Evolutionary conservation across 2,329 filamentous ascomycete genomes (phyloP), one percentile per base, ranked within the genome.

Genomic region (Cordyceps fumosorosea): DNA sequence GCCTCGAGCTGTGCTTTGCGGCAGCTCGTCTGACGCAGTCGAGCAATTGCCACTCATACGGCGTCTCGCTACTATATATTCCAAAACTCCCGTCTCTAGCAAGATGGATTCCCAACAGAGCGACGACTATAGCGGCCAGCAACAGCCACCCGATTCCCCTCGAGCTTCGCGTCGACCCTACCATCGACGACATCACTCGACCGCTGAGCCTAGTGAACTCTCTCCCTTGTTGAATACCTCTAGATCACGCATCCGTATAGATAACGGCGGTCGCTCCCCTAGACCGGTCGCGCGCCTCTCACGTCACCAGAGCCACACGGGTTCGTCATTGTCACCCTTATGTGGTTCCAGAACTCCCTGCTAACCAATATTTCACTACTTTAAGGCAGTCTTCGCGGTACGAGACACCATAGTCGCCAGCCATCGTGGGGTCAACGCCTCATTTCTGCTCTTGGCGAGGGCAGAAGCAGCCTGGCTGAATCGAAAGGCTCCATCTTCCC

Each of bases 401-500:
- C 73, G 29, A 77, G 78, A 64, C 77, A 85, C 67, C 83, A 87
- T 71, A 83, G 77, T 67, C 81, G 85, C 51, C 79, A 80, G 50
- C 79, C 79, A 24, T 88, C 85, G 18, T 86, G 81, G 79, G 78
- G 84, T 20, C 78, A 81, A 47, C 83, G 89, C 20, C 78, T 90
- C 26, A 83, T 84, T 63, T 83, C 82, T 64, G 88, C 84, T 59
- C 78, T 90, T 62, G 78, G 76, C 63, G 86, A 82, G 69, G 78
- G 80, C 65, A 83, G 81, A 68, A 80, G 83, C 34, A 81, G 81
- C 64, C 77, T 88, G 75, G 74, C 80, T 64, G 86, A 89, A 65
- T 87, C 87, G 55, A 89, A 87, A 69, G 77, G 81, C 40, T 87
- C 85, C 5, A 76, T 89, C 11, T 88, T 86, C 68, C 79, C 88